These are phyloP conservation scores for Wickerhamomyces bisporus DNA, from an alignment of 805 yeast species.

Conservation along the genomic window DNA sequence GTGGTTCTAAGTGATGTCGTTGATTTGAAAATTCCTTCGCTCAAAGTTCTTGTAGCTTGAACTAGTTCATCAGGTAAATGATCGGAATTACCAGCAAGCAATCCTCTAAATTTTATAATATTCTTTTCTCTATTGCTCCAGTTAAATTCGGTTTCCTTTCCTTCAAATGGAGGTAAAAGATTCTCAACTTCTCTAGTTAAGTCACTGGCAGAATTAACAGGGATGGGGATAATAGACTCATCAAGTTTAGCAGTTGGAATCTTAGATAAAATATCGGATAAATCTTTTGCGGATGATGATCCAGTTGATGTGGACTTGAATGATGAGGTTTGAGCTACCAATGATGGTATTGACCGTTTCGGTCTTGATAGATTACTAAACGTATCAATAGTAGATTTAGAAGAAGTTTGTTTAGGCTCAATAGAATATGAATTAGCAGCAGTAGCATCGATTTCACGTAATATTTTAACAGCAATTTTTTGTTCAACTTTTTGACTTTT, in stretches of 20 bases:
- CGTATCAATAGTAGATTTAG: slow-evolving; percentile 22
- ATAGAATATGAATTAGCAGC: slow-evolving; percentile 15
- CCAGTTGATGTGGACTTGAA: background rate
- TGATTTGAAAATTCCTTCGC: slow-evolving; percentile 62
- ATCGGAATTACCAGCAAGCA: slow-evolving; percentile 54
- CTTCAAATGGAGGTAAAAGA: slow-evolving; percentile 43
- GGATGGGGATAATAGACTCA: slow-evolving; percentile 9
- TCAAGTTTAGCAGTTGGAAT: slow-evolving; percentile 20
- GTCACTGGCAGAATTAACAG: slow-evolving; percentile 12
- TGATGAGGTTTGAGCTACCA: slow-evolving; percentile 2
- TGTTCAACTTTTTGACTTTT: slow-evolving; percentile 19
- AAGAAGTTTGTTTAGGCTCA: slow-evolving; percentile 7
- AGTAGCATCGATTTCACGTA: slow-evolving; percentile 17
- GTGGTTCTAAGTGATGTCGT: slow-evolving; percentile 79
- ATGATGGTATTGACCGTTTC: slow-evolving; percentile 3
- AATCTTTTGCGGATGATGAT: slow-evolving; percentile 7
- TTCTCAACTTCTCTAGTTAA: slow-evolving; percentile 24
- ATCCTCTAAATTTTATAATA: slow-evolving; percentile 50
- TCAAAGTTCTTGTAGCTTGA: slow-evolving; percentile 29
- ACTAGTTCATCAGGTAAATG: slow-evolving; percentile 35
- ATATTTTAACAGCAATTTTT: slow-evolving; percentile 11
- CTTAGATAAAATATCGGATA: slow-evolving; percentile 10
- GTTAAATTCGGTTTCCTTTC: slow-evolving; percentile 83
- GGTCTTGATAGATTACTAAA: slow-evolving; percentile 16
- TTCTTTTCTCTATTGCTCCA: slow-evolving; percentile 72